Percentiles rank a stretch among this genome's conserved stretches.
phyloP scores from a whole-genome alignment of 73 alveolate species.

The Tetrahymena malaccensis region DNA sequence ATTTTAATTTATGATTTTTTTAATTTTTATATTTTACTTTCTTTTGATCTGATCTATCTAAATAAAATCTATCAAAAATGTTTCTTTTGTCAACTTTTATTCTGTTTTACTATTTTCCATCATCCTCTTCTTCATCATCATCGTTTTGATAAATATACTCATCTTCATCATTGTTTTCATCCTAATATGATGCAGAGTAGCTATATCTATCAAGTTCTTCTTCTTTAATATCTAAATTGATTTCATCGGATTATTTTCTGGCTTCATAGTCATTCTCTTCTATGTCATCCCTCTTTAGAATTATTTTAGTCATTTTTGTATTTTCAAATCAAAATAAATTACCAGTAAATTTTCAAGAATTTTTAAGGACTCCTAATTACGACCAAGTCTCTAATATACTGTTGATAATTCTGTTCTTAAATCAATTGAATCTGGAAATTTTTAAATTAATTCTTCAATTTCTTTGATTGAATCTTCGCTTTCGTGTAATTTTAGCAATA shows the following conservation, averaged over 20 bases:
- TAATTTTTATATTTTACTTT: too few relatives aligned
- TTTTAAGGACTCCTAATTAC: not conserved
- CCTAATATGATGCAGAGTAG: not conserved
- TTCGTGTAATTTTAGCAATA: not conserved
- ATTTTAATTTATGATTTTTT: not conserved
- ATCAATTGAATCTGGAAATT: not conserved
- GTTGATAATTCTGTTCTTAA: not conserved
- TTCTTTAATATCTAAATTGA: not conserved
- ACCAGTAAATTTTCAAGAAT: not conserved
- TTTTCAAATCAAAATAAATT: not conserved
- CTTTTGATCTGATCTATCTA: not conserved
- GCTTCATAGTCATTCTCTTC: not conserved
- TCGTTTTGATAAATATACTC: not conserved
- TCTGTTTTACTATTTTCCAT: not conserved
- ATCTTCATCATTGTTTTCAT: not conserved
- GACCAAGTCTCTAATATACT: not conserved
- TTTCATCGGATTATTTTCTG: not conserved
- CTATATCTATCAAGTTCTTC: not conserved
- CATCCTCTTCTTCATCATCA: not conserved
- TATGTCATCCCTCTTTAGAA: not conserved
- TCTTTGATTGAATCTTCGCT: not conserved
- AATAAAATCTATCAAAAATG: not conserved
- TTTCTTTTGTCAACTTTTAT: not conserved
- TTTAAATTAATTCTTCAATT: not conserved
- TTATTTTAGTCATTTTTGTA: not conserved